A percentile compares a stretch with the other conserved stretches of the same genome.
phyloP scores from a whole-genome alignment of 495 filamentous ascomycete species.

The Tuber melanosporum region DNA sequence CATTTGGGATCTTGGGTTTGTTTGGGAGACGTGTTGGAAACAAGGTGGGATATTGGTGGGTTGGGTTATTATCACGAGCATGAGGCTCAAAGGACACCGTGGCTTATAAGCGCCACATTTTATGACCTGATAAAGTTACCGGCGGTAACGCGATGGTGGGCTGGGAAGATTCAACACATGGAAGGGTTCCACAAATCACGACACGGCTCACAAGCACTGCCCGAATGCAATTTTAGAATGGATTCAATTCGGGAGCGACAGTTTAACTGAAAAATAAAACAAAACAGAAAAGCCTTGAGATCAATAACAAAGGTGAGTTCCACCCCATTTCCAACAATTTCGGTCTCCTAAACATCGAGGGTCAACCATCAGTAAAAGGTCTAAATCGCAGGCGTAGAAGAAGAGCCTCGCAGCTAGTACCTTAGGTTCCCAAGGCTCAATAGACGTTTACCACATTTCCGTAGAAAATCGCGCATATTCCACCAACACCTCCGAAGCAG shows the following conservation, averaged over 20 bases:
- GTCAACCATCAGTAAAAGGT: neutral
- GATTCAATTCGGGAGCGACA: neutral
- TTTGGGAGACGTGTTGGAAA: constrained; percentile 7
- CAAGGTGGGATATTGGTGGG: constrained; percentile 3
- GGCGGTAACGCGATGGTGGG: neutral
- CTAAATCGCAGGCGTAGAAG: neutral
- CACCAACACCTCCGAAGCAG: constrained; percentile 6
- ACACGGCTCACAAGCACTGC: neutral
- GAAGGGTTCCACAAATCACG: neutral
- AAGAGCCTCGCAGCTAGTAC: neutral
- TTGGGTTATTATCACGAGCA: neutral
- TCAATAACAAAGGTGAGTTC: neutral
- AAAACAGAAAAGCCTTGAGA: neutral
- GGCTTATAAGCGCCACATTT: neutral
- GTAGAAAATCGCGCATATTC: neutral
- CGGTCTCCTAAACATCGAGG: neutral
- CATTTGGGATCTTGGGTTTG: constrained; percentile 2
- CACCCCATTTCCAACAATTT: neutral
- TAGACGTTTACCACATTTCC: neutral
- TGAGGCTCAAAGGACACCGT: constrained; percentile 3
- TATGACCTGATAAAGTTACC: neutral
- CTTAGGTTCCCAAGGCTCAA: neutral
- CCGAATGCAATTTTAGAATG: neutral
- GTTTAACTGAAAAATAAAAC: neutral
- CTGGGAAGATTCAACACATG: neutral